A percentile compares a stretch with the other conserved stretches of the same genome.
These are phyloP conservation scores for Ceratocystis alfenasii DNA, from an alignment of 2,329 filamentous ascomycete species.

Conservation along the genomic window DNA sequence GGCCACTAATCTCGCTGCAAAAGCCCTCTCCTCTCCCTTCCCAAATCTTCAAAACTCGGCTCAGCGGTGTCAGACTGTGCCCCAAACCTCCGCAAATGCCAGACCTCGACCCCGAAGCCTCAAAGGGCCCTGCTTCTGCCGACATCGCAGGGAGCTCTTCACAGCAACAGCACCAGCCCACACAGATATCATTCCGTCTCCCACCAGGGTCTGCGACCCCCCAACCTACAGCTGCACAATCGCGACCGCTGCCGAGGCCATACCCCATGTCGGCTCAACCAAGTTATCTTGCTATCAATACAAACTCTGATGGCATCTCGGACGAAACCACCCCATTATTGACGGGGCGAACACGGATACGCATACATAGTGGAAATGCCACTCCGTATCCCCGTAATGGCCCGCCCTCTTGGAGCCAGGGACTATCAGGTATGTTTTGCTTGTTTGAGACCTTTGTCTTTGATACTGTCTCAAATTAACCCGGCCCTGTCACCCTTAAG, in stretches of 20 bases:
- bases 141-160: not conserved
- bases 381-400: slow-evolving; percentile 18
- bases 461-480: not conserved
- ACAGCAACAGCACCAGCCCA: slow-evolving; percentile 1
- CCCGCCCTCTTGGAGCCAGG: slow-evolving; percentile 32
- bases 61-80: not conserved
- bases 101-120: not conserved
- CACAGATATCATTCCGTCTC: slow-evolving; percentile 19
- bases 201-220: slow-evolving; percentile 20
- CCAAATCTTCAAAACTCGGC: not conserved
- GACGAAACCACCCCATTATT: slow-evolving; percentile 39
- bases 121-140: not conserved
- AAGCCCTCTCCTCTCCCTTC: not conserved
- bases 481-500: too few relatives aligned
- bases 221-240: slow-evolving; percentile 21
- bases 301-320: slow-evolving; percentile 22
- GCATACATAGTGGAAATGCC: slow-evolving; percentile 30
- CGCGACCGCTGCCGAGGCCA: slow-evolving; percentile 21
- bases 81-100: not conserved
- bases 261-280: slow-evolving; percentile 20
- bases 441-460: not conserved
- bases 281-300: slow-evolving; percentile 11
- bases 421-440: slow-evolving; percentile 33
- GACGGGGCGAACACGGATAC: slow-evolving; percentile 33
- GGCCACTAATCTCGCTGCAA: not conserved